A percentile compares a stretch with the other conserved stretches of the same genome.
phyloP scores from a whole-genome alignment of 225 moss, liverwort and hornwort species.

The Rhytidiadelphus loreus region DNA sequence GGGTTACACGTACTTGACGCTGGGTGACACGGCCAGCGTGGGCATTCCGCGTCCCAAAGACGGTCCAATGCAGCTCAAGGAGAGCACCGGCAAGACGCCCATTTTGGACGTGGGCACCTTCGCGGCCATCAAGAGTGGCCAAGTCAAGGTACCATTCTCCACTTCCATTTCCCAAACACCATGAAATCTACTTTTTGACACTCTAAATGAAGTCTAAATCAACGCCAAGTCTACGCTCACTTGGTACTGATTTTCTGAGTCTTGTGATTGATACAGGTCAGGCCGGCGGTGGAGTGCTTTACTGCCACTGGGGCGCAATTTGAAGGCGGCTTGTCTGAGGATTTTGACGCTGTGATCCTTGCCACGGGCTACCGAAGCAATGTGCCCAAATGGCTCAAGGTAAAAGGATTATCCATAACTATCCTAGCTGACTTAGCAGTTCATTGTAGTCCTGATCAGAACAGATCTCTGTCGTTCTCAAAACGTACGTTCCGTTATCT shows the following conservation, averaged over 20 bases:
- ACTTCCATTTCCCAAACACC: neutral
- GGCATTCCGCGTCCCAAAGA: conserved; percentile 61
- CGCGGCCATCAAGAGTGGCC: conserved; percentile 60
- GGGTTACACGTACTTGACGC: conserved; percentile 36
- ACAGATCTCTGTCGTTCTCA: neutral
- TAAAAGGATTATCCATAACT: neutral
- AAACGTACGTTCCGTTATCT: too few relatives aligned
- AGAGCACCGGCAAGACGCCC: conserved; percentile 64
- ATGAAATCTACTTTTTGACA: neutral
- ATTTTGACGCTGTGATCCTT: conserved; percentile 60
- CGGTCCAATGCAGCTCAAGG: conserved; percentile 70
- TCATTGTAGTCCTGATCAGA: too few relatives aligned
- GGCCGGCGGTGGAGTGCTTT: conserved; percentile 36
- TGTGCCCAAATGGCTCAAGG: conserved; percentile 88
- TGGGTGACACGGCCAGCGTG: conserved; percentile 56
- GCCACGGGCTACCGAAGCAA: conserved; percentile 90
- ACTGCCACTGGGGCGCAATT: conserved; percentile 49
- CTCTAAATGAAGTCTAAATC: neutral
- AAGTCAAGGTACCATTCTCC: conserved; percentile 45
- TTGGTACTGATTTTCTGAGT: neutral
- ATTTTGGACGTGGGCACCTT: conserved; percentile 87
- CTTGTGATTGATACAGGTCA: conserved; percentile 27
- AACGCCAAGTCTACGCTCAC: too few relatives aligned
- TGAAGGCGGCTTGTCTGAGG: conserved; percentile 24
- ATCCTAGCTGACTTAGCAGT: neutral